These are phyloP conservation scores for Allantophomopsis cytisporea DNA, from an alignment of 2,329 filamentous ascomycete genomes.

Conservation along the genomic window DNA sequence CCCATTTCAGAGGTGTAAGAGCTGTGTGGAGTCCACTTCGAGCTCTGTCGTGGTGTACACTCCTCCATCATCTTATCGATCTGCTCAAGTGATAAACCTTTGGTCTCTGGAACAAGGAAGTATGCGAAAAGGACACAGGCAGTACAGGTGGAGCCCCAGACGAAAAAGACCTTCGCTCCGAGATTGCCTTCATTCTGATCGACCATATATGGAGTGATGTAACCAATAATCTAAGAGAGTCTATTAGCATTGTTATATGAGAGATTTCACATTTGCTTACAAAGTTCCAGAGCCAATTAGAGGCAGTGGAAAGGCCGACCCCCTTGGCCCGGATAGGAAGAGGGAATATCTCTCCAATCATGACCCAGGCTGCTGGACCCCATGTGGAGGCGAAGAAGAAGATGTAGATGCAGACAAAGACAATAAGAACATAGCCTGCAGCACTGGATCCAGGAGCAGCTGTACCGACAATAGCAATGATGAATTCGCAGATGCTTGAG, in stretches of 20 bases:
- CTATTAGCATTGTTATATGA: no score
- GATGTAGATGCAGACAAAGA: conserved; percentile 83
- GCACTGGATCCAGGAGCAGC: conserved; percentile 23
- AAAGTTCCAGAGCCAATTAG: conserved; percentile 88
- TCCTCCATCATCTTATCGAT: conserved; percentile 51
- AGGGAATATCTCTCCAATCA: conserved; percentile 85
- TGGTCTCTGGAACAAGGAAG: conserved; percentile 56
- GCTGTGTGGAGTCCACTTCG: conserved; percentile 2
- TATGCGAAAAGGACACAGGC: conserved; percentile 40
- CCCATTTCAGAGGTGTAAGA: conserved; percentile 1
- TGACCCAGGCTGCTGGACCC: conserved; percentile 42
- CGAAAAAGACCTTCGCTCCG: conserved; percentile 27
- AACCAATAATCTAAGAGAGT: conserved; percentile 27
- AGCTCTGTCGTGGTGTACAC: conserved; percentile 22
- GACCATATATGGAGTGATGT: conserved; percentile 65
- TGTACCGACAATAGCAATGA: conserved; percentile 50
- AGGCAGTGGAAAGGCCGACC: conserved; percentile 75
- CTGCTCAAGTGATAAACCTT: conserved; percentile 60
- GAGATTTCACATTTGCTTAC: conserved; percentile 33
- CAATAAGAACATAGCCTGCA: conserved; percentile 57
- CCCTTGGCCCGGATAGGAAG: conserved; percentile 80
- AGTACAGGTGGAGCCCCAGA: conserved; percentile 47
- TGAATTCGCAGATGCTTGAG: conserved; percentile 58
- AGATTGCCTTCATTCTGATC: conserved; percentile 19
- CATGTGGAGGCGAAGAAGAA: conserved; percentile 43